Conservation (phyloP, 495 filamentous ascomycete species). For the Aspergillus kassunensis region DNA sequence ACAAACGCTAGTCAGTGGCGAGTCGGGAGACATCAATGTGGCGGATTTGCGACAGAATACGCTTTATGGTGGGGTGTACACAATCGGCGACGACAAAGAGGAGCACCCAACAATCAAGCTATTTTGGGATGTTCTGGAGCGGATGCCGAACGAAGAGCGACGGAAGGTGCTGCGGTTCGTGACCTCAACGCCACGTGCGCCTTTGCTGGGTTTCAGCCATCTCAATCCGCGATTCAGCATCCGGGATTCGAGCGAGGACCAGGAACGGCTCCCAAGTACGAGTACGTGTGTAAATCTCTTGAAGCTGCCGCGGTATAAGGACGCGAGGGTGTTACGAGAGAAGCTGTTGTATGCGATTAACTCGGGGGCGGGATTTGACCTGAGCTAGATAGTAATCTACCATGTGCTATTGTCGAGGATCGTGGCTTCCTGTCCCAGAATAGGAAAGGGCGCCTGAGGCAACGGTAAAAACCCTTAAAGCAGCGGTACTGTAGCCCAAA, state of each 20-base stretch:
- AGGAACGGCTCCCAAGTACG: conserved; percentile 81
- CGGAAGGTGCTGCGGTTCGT: conserved; percentile 92
- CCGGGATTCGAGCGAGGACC: conserved; percentile 75
- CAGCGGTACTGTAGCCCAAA: conserved; percentile 15
- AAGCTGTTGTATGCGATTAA: conserved; percentile 90
- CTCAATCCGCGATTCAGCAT: conserved; percentile 87
- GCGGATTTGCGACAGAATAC: conserved; percentile 85
- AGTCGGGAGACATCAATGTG: conserved; percentile 78
- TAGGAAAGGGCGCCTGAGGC: conserved; percentile 5
- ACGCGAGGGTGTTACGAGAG: conserved; percentile 56
- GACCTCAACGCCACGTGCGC: conserved; percentile 88
- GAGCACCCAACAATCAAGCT: conserved; percentile 81
- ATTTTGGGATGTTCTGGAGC: conserved; percentile 90
- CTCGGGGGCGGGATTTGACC: conserved; percentile 91
- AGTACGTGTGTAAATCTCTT: conserved; percentile 96
- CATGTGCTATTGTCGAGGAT: too few relatives aligned
- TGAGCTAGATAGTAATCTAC: conserved; percentile 51
- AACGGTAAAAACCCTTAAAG: conserved; percentile 21
- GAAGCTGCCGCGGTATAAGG: conserved; percentile 82
- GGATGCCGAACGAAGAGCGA: conserved; percentile 67
- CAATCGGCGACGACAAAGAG: conserved; percentile 75
- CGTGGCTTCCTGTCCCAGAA: neutral
- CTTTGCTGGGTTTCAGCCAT: conserved; percentile 82
- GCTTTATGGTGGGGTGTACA: conserved; percentile 80
- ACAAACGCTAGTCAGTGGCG: conserved; percentile 87